These are phyloP conservation scores for Ambispora gerdemannii DNA, from an alignment of 192 early-diverging fungal species.

Conservation along the genomic window DNA sequence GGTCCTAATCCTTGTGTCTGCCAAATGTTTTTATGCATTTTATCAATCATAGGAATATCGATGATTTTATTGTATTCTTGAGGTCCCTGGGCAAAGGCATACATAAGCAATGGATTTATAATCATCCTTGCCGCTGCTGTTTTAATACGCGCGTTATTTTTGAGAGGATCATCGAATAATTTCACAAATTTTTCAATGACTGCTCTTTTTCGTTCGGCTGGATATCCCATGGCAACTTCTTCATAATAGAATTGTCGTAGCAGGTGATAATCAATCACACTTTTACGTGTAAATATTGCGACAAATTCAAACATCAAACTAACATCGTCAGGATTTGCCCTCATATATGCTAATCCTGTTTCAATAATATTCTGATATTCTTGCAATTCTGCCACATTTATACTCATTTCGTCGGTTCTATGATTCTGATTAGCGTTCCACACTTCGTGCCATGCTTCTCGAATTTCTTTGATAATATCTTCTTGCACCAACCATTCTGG, in stretches of 20 bases:
- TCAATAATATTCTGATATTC: background rate
- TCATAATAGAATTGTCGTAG: slow-evolving; percentile 71
- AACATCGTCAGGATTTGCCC: slow-evolving; percentile 59
- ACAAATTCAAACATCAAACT: slow-evolving; percentile 74
- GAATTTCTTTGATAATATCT: background rate
- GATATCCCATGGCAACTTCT: slow-evolving; percentile 57
- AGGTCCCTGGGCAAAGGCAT: slow-evolving; percentile 53
- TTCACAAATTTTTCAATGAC: slow-evolving; percentile 78
- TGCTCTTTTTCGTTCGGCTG: slow-evolving; percentile 54
- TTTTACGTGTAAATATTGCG: slow-evolving; percentile 63
- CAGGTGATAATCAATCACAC: slow-evolving; percentile 59
- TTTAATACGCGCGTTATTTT: slow-evolving; percentile 59
- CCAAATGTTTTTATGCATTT: slow-evolving; percentile 62
- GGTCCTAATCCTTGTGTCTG: slow-evolving; percentile 46
- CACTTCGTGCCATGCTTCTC: background rate
- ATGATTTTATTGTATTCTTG: slow-evolving; percentile 53
- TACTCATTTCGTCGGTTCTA: background rate
- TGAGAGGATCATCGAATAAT: slow-evolving; percentile 54
- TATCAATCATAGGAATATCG: slow-evolving; percentile 56
- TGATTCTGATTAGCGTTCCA: slow-evolving; percentile 18
- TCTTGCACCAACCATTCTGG: slow-evolving; percentile 50
- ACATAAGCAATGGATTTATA: slow-evolving; percentile 83
- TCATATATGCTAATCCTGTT: slow-evolving; percentile 42
- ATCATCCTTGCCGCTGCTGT: slow-evolving; percentile 74
- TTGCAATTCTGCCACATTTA: background rate